Conservation (phyloP, 306 rosid species). For the Castanea sativa region DNA sequence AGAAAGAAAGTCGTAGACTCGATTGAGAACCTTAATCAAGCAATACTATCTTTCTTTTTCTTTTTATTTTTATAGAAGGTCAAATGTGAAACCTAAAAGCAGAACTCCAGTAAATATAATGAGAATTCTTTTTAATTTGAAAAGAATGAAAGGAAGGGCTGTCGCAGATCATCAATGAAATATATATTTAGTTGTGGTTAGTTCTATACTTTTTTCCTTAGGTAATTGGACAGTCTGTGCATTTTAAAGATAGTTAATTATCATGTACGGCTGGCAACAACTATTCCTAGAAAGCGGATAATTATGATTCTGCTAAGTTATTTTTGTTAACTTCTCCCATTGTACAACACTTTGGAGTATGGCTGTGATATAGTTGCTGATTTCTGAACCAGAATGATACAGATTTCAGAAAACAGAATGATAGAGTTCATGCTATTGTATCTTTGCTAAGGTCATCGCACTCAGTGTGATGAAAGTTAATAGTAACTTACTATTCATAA, state of each 20-base stretch:
- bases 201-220: background rate
- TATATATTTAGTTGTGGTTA: background rate
- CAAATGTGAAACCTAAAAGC: background rate
- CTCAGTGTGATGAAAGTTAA: constrained; percentile 21
- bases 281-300: background rate
- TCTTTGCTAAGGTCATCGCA: constrained; percentile 11
- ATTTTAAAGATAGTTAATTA: background rate
- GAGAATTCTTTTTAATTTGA: background rate
- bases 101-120: background rate
- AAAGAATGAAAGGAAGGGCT: background rate
- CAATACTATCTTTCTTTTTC: background rate
- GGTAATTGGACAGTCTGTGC: background rate
- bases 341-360: background rate
- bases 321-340: background rate
- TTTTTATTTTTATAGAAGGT: background rate
- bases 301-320: background rate
- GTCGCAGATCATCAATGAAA: background rate
- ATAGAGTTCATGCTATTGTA: background rate
- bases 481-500: background rate
- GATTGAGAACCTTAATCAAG: background rate
- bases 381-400: background rate
- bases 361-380: constrained; percentile 3
- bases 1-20: background rate
- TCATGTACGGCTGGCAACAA: background rate
- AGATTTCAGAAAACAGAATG: constrained; percentile 2